Base-by-base conservation (phyloP, 2,329 filamentous ascomycete genomes). In the Incumbomyces delicatus region DNA sequence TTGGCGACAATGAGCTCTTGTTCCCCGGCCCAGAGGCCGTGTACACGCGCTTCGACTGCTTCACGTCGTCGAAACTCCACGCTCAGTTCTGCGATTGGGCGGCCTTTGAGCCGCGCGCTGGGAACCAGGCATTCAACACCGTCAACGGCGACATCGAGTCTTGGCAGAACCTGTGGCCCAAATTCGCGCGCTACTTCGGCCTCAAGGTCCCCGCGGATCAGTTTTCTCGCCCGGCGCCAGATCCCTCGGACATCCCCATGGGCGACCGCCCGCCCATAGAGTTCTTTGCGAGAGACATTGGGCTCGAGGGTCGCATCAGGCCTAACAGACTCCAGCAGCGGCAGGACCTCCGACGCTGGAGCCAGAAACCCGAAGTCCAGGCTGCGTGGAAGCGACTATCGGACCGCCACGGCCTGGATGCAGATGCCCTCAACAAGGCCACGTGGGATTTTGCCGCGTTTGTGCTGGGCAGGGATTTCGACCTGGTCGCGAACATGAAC, bases 381-480 rank as follows among this genome's bases (percentile, higher is more conserved):
- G 44, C 59, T n/a, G 61, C 61, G 11, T 72, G 70, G 69, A 50
- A 51, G 3, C 57, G 45, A 33, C 40, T 72, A 7, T 59, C 58
- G 2, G 56, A 65, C 3, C 54, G 57, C 7, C 58, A 69, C 18
- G 57, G 60, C 0, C 35, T 72, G 14, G 60, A 68, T 3, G 58
- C 66, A 43, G 56, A 61, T 13, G 62, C 59, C 0, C 70, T 67
- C 49, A 65, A 67, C 6, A 65, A 67, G 47, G 70, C 67, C 1
- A 72, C 70, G 0, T 73, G 69, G 68, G 59, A 51, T 1, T 71
- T 69, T 44, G 51, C 68, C 43, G 65, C 62, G 6, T 69, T 71
- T 52, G 64, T 66, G 2, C 55, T 73, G 18, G 68, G 69, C 0
- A 55, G 70, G 31, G 52, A 60, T 16, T 63, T 50, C 48, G 50